Base-by-base conservation (phyloP, 495 filamentous ascomycete genomes). In the Wilcoxina mikolae region DNA sequence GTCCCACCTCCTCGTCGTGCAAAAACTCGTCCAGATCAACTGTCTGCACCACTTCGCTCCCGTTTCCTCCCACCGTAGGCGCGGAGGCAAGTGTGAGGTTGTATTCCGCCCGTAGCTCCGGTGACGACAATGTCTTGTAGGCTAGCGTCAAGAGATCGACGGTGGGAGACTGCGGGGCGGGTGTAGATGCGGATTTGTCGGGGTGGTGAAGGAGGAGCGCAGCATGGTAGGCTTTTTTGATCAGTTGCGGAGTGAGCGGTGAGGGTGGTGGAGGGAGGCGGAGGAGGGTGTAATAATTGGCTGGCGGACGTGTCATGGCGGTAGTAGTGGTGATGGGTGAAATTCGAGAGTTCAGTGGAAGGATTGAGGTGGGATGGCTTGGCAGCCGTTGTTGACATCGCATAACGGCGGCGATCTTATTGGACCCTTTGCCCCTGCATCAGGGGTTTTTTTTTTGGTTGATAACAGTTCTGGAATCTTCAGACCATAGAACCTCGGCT, bases 11-110 rank as follows among this genome's bases (percentile, higher is more conserved):
- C 24, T 78, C 75, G 52, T 83, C 77, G 56, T 69, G 80, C 0
- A 58, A 67, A 26, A 94, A 67, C 58, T 87, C 86, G 64, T 91
- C 87, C 22, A 95, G 69, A 70, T 95, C 88, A n/a, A 91, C 74
- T 1, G 76, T 76, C 66, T 93, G 85, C 27, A 87, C 67, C 1
- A 84, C 46, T 25, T 49, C 86, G 0, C 51, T 65, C 43, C 61
- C 57, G 10, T 39, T 51, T 79, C 80, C 0, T 61, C 54, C 26
- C 20, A 18, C 17, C 45, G 11, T 3, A 23, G 23, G 7, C 17
- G 7, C 4, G 7, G 7, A 7, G 4, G 23, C 7, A 9, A 20
- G 55, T 0, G 71, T 4, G 4, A 10, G 74, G 65, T 93, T 81
- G 67, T 94, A 91, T 55, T 81, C 77, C 0, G 70, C 66, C 33